phyloP scores from a whole-genome alignment of 2,329 filamentous ascomycete genomes.

The Ceratocystis eucalypticola region DNA sequence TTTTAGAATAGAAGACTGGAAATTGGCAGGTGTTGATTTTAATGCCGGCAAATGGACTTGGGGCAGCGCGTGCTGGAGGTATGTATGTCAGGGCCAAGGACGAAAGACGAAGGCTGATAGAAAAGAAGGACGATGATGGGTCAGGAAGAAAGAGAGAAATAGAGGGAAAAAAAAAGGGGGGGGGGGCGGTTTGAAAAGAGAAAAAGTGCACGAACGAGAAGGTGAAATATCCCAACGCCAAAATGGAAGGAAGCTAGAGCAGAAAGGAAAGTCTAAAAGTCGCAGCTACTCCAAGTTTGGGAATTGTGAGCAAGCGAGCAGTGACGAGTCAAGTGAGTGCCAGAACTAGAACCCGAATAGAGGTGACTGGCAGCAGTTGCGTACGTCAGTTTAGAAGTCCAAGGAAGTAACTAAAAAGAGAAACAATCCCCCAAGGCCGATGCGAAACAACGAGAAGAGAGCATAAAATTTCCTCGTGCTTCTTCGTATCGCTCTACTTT shows the following conservation, averaged over 20 bases:
- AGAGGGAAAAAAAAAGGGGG: background rate
- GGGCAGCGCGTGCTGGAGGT: background rate
- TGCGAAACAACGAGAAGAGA: too few species aligned
- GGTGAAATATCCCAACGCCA: slow-evolving; percentile 7
- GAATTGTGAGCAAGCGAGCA: background rate
- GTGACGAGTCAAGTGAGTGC: background rate
- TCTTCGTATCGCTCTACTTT: background rate
- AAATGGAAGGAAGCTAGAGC: slow-evolving; percentile 4
- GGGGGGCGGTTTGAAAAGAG: background rate
- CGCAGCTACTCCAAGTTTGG: background rate
- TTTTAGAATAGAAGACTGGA: background rate
- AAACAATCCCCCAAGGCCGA: too few species aligned
- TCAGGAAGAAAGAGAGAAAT: background rate
- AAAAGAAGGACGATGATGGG: background rate
- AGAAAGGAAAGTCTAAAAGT: slow-evolving; percentile 2
- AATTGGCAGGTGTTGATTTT: slow-evolving; percentile 1
- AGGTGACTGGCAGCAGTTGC: background rate
- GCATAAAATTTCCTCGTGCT: too few species aligned
- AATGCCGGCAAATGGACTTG: background rate
- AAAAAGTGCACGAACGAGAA: background rate
- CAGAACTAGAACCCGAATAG: background rate
- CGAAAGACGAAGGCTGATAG: background rate
- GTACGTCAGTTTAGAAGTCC: too few species aligned
- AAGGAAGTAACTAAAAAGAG: too few species aligned
- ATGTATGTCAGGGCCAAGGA: background rate